These are phyloP conservation scores for Spergularia marina DNA, from an alignment of 148 eudicot species.

Conservation along the genomic window DNA sequence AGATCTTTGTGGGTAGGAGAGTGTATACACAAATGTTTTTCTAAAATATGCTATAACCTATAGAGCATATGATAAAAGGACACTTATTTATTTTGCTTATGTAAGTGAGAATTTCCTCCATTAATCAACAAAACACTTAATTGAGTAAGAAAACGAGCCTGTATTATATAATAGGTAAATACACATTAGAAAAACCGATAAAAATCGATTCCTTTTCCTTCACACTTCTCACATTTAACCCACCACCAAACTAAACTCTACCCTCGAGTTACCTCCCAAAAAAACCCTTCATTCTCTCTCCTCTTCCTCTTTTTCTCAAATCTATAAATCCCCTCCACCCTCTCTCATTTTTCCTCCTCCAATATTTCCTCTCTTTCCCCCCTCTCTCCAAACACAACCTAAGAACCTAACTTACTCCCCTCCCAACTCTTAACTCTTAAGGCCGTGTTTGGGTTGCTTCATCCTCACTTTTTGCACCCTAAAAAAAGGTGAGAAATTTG, in stretches of 20 bases:
- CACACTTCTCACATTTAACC: not conserved
- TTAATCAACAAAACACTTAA: too few species aligned
- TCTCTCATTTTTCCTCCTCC: not conserved
- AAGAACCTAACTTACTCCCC: not conserved
- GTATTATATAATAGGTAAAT: too few species aligned
- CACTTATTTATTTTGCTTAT: too few species aligned
- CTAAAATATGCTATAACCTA: too few species aligned
- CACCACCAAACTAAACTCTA: conserved; percentile 22
- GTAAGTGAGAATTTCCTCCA: too few species aligned
- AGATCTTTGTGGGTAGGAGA: too few species aligned
- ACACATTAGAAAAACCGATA: too few species aligned
- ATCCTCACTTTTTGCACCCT: not conserved
- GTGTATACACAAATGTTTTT: too few species aligned
- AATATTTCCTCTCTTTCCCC: not conserved
- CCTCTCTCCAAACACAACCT: not conserved
- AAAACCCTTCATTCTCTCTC: not conserved
- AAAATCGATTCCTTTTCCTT: not conserved
- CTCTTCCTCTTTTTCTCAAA: not conserved
- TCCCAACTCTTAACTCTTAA: too few species aligned
- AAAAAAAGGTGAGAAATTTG: not conserved
- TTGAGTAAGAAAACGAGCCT: too few species aligned
- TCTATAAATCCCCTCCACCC: conserved; percentile 26
- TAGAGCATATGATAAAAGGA: too few species aligned
- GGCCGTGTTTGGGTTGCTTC: too few species aligned
- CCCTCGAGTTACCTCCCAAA: conserved; percentile 21